A percentile compares a stretch with the other conserved stretches of the same genome.
Evolutionary conservation across 768 basidiomycete genomes (phyloP).

Genomic region (Vararia minispora): DNA sequence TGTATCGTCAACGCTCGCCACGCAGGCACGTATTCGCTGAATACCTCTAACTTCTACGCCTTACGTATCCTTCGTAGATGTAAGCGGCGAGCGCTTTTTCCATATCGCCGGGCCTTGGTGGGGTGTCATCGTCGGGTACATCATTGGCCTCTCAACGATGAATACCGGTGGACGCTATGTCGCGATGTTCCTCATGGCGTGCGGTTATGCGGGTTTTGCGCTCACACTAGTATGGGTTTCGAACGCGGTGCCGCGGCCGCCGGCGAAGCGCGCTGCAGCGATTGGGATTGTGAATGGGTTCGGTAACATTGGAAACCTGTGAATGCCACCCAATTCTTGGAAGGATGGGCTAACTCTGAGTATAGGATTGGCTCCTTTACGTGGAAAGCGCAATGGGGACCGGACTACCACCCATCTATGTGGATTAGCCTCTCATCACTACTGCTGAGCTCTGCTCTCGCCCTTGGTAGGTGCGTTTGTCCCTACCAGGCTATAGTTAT

Average conservation of each 20-base stretch:
- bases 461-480: conserved; percentile 21
- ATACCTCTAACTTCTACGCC: neutral
- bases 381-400: conserved; percentile 54
- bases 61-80: conserved; percentile 25
- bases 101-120: conserved; percentile 48
- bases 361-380: conserved; percentile 47
- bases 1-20: conserved; percentile 45
- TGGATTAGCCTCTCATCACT: conserved; percentile 31
- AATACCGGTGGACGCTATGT: conserved; percentile 44
- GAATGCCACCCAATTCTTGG: conserved; percentile 14
- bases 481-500: neutral
- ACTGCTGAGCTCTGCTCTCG: conserved; percentile 20
- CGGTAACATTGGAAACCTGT: conserved; percentile 52
- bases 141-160: conserved; percentile 47
- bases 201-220: conserved; percentile 37
- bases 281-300: conserved; percentile 54
- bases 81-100: conserved; percentile 55
- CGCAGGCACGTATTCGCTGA: conserved; percentile 24
- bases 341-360: neutral
- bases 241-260: conserved; percentile 49
- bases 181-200: conserved; percentile 53
- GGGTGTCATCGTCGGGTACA: conserved; percentile 48
- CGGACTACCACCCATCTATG: conserved; percentile 53
- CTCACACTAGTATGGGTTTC: conserved; percentile 51
- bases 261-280: conserved; percentile 42